phyloP scores from a whole-genome alignment of 2,329 filamentous ascomycete genomes.

The Ceratocystis cubensis region DNA sequence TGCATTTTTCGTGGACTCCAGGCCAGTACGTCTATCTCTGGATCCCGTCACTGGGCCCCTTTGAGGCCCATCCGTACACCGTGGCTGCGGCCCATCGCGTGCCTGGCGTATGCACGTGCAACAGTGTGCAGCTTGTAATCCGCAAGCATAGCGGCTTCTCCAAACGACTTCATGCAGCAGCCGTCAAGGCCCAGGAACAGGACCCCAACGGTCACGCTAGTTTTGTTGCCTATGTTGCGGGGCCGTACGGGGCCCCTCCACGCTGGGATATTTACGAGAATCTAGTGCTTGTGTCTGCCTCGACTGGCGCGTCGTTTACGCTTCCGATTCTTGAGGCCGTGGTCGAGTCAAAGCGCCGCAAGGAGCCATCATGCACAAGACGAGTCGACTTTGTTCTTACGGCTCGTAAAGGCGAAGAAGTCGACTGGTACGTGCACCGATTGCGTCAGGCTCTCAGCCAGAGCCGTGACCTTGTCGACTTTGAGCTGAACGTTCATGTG shows the following conservation, averaged over 20 bases:
- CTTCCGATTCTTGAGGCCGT: conserved; percentile 47
- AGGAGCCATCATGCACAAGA: conserved; percentile 36
- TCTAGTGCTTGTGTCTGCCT: conserved; percentile 47
- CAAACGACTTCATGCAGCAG: conserved; percentile 38
- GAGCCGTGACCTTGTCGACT: conserved; percentile 30
- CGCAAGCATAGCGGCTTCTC: conserved; percentile 47
- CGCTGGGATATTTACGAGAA: conserved; percentile 48
- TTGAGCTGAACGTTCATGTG: conserved; percentile 41
- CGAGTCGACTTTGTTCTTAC: conserved; percentile 42
- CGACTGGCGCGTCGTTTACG: conserved; percentile 50
- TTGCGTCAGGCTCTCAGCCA: conserved; percentile 35
- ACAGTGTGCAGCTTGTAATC: conserved; percentile 47
- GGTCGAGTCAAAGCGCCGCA: conserved; percentile 28
- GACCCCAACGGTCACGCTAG: conserved; percentile 24
- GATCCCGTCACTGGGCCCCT: conserved; percentile 41
- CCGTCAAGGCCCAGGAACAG: conserved; percentile 29
- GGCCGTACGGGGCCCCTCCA: conserved; percentile 44
- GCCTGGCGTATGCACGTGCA: conserved; percentile 42
- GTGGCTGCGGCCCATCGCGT: conserved; percentile 44
- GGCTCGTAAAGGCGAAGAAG: conserved; percentile 40
- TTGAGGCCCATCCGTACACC: conserved; percentile 50
- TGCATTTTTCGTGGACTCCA: conserved; percentile 46
- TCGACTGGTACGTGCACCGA: conserved; percentile 42
- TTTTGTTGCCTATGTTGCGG: conserved; percentile 39
- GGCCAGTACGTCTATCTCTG: conserved; percentile 51